Base-by-base conservation (phyloP, 75 land plant genomes). In the Picea glauca region DNA sequence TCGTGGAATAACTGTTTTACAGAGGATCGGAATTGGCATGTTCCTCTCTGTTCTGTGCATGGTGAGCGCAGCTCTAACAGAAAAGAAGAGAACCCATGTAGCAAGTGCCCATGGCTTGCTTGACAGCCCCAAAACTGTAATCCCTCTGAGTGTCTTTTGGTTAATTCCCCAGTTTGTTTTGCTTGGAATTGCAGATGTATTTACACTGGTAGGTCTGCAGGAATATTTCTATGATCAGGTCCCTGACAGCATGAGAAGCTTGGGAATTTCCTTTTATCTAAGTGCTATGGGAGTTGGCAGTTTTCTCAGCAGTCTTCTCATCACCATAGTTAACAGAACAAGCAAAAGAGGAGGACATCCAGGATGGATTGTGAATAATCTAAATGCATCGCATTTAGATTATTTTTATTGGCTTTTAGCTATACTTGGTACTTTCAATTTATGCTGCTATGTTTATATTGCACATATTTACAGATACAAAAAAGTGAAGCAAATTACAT, bases 391-490 rank as follows among this genome's bases (percentile, higher is more conserved):
- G 62, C 75, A 88, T 13, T 63, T 91, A 46, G 90, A 89, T 79
- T 63, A 80, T 6, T 91, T 87, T 76, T 91, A 85, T 74, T 87
- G 87, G 86, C 76, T 87, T 13, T 72, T 91, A 13, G 91, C 91
- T 14, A 79, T 23, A n/a, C 76, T 90, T 3, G 60, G 67, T 20
- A 76, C 56, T 13, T 46, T 78, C 8, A 90, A 87, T 62, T 40
- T 91, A 56, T 75, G 76, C 14, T 32, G 86, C 1, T 91, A 80
- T 70, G 79, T 87, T 56, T 66, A 75, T 64, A 9, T 89, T 67
- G 89, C 93, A 3, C 78, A 77, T 30, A 57, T 76, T 11, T 91
- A 88, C 38, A 32, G 80, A 62, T 91, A 91, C 81, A 91, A 91
- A 66, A 78, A 60, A 62, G 88, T 88, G 43, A 81, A 86, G 67